Percentiles rank a stretch among this genome's conserved stretches.
Conservation (phyloP, 371 early-diverging fungal species). For the Mortierella sp. region DNA sequence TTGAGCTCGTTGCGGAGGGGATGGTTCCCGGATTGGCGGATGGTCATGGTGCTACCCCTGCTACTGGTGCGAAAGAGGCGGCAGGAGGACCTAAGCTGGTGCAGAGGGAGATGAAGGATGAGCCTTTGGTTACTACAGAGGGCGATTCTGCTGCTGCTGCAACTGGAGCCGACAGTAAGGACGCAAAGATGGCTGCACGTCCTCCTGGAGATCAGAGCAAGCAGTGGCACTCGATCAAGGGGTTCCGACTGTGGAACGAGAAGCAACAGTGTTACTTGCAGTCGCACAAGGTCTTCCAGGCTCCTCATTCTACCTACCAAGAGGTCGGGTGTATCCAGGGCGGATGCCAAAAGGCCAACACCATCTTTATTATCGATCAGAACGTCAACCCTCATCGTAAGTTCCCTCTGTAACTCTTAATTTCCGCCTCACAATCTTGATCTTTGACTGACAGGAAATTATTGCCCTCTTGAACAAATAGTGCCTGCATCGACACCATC, state of each 20-base stretch:
- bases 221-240: slow-evolving; percentile 54
- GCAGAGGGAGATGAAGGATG: slow-evolving; percentile 24
- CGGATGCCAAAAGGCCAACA: slow-evolving; percentile 41
- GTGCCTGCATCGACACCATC: slow-evolving; percentile 43
- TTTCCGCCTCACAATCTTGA: neutral
- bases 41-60: slow-evolving; percentile 13
- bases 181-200: neutral
- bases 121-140: neutral
- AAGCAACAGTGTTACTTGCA: slow-evolving; percentile 44
- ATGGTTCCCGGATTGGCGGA: slow-evolving; percentile 42
- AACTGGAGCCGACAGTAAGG: neutral
- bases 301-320: slow-evolving; percentile 40
- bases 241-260: slow-evolving; percentile 44
- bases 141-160: neutral
- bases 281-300: slow-evolving; percentile 41
- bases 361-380: slow-evolving; percentile 51
- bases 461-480: neutral
- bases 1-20: slow-evolving; percentile 38
- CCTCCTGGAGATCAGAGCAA: slow-evolving; percentile 18
- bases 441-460: neutral
- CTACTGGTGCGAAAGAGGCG: neutral
- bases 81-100: neutral
- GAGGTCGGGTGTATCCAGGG: slow-evolving; percentile 50
- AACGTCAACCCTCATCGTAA: slow-evolving; percentile 42
- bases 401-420: neutral